Base-by-base conservation (phyloP, 805 yeast species). In the Pichia californica region DNA sequence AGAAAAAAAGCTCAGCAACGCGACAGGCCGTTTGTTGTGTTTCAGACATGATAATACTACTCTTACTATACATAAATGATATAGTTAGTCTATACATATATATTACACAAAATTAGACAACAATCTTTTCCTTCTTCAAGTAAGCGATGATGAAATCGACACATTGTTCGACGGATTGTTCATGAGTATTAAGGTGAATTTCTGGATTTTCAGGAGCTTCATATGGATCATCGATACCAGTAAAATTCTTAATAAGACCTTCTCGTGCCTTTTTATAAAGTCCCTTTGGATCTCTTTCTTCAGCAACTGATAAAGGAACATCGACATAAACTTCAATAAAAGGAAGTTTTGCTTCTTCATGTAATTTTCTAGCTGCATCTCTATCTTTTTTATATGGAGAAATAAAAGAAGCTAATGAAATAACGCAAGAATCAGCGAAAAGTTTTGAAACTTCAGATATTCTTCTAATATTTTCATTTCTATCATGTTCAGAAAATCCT, bases 201-300 rank as follows among this genome's bases (percentile, higher is more conserved):
- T 89, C 98, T 23, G 98, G 87, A 29, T 66, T 57, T 53, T 74
- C 83, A 40, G 98, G 98, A 3, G 85, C 93, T 70, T 89, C 98
- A 63, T 89, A 89, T 31, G 98, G 98, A 10, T 96, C 97, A 51
- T 88, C 81, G 45, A 89, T 83, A 45, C 98, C 98, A 14, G 98
- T 89, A 69, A 89, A 89, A 60, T 89, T 95, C 67, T 86, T 86
- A 63, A 89, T 89, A 48, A 83, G 69, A 29, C 98, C 98, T 58
- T 88, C 93, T 64, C 97, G 80, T 15, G 98, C 98, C 74, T 91
- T 91, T 68, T 88, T 88, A 72, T 91, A 91, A 53, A 91, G 71
- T 11, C 98, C 98, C 71, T 91, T 91, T 51, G 98, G 98, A 65
- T 91, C 98, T 69, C 98, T 86, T 65, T 87, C 76, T 71, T 91